phyloP scores from a whole-genome alignment of 768 basidiomycete genomes.

The Termitomyces sp. region DNA sequence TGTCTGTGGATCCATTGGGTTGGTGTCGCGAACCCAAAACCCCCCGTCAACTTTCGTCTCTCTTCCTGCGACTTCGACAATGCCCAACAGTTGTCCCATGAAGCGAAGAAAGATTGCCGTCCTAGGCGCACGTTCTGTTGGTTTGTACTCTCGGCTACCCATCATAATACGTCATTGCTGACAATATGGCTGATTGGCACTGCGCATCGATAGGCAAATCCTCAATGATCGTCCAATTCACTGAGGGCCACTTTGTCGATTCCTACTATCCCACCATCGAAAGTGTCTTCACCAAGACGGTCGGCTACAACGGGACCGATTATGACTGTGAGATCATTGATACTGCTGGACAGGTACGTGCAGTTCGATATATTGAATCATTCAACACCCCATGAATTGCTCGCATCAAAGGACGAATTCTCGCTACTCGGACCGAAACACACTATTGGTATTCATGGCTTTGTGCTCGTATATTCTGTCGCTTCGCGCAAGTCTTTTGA shows the following conservation, averaged over 20 bases:
- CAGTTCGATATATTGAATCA: neutral
- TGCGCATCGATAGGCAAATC: constrained; percentile 67
- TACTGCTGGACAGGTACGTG: constrained; percentile 84
- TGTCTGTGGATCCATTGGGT: neutral
- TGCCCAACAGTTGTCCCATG: constrained; percentile 25
- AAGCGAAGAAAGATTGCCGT: constrained; percentile 81
- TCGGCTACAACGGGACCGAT: constrained; percentile 73
- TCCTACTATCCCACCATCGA: constrained; percentile 93
- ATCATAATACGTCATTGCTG: constrained; percentile 11
- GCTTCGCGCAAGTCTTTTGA: constrained; percentile 82
- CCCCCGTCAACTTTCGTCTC: constrained; percentile 20
- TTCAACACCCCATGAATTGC: neutral
- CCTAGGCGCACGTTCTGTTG: constrained; percentile 80
- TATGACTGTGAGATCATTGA: constrained; percentile 94
- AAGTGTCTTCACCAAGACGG: constrained; percentile 65
- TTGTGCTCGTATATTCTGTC: constrained; percentile 89
- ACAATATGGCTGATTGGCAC: neutral
- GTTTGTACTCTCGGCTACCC: constrained; percentile 37
- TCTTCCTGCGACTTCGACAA: constrained; percentile 18
- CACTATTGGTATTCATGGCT: constrained; percentile 92
- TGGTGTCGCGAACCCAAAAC: constrained; percentile 1
- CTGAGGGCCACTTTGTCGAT: constrained; percentile 81
- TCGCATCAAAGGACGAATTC: constrained; percentile 70
- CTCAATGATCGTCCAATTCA: constrained; percentile 82
- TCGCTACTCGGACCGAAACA: constrained; percentile 85